A percentile compares a stretch with the other conserved stretches of the same genome.
These are phyloP conservation scores for Trichodelitschia bisporula DNA, from an alignment of 495 filamentous ascomycete genomes.

Conservation along the genomic window DNA sequence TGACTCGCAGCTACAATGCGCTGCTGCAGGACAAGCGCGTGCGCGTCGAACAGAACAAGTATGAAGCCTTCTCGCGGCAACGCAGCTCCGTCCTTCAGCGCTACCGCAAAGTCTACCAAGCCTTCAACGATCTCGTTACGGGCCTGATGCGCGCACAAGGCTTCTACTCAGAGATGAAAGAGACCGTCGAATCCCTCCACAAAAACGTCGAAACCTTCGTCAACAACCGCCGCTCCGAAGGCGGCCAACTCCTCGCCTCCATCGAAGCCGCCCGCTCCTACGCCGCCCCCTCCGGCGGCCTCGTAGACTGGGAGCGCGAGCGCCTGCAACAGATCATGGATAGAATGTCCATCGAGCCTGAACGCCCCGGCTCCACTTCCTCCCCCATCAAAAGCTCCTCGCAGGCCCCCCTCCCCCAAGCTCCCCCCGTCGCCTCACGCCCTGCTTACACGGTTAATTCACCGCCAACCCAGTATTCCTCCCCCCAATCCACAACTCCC, in stretches of 20 bases:
- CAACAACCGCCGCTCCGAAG: constrained; percentile 77
- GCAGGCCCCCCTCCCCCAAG: constrained; percentile 12
- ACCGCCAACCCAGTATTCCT: too few relatives aligned
- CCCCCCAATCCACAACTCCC: constrained; percentile 13
- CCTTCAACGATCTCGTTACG: constrained; percentile 72
- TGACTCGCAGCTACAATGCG: constrained; percentile 67
- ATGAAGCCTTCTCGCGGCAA: constrained; percentile 68
- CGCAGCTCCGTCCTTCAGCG: constrained; percentile 55
- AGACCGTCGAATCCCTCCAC: constrained; percentile 80
- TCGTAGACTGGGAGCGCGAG: constrained; percentile 69
- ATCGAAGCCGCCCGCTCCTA: constrained; percentile 70
- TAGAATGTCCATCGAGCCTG: constrained; percentile 59
- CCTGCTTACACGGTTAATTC: too few relatives aligned
- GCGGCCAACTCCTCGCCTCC: constrained; percentile 62
- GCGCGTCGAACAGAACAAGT: constrained; percentile 78
- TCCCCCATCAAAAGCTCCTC: constrained; percentile 18
- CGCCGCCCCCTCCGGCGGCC: constrained; percentile 37
- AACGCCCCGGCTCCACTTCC: constrained; percentile 18
- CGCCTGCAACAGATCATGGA: constrained; percentile 81
- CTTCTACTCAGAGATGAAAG: constrained; percentile 89
- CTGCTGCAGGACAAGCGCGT: constrained; percentile 89
- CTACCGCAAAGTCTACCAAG: constrained; percentile 81
- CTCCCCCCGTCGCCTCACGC: constrained; percentile 15
- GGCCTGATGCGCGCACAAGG: constrained; percentile 66
- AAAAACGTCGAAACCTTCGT: constrained; percentile 97